Conservation (phyloP, 441 rosid genomes). For the Flueggea neowawraea region DNA sequence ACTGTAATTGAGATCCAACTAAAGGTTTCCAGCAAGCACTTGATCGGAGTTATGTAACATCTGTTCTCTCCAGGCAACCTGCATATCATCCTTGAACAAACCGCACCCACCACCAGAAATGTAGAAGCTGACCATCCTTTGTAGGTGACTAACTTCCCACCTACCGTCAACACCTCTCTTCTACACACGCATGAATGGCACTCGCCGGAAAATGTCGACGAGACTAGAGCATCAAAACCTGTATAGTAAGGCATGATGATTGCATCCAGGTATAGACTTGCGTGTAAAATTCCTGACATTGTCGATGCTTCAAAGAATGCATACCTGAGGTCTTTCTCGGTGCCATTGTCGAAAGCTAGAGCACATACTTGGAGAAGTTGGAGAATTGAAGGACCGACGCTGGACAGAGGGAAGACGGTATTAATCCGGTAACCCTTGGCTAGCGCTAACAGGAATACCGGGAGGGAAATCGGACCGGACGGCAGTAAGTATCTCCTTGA, state of each 20-base stretch:
- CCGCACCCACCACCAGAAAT: conserved; percentile 48
- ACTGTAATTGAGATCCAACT: conserved; percentile 40
- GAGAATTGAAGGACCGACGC: conserved; percentile 62
- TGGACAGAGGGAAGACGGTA: conserved; percentile 51
- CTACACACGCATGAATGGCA: conserved; percentile 74
- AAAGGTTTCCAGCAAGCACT: conserved; percentile 30
- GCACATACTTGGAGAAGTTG: conserved; percentile 57
- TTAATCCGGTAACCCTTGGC: conserved; percentile 75
- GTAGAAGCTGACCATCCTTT: conserved; percentile 62
- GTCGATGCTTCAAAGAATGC: conserved; percentile 72
- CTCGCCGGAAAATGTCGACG: conserved; percentile 64
- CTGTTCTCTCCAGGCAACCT: conserved; percentile 29
- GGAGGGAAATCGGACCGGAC: conserved; percentile 65
- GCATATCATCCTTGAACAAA: conserved; percentile 51
- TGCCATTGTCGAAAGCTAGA: conserved; percentile 45
- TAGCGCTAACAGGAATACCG: conserved; percentile 48
- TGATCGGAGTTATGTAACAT: conserved; percentile 19
- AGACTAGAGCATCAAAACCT: conserved; percentile 64
- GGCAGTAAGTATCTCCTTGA: conserved; percentile 54
- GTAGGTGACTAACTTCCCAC: conserved; percentile 61
- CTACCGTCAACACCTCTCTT: conserved; percentile 51
- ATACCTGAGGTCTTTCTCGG: conserved; percentile 45
- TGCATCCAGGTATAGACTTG: conserved; percentile 66
- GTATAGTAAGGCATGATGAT: conserved; percentile 79
- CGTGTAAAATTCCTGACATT: conserved; percentile 75